phyloP scores from a whole-genome alignment of 176 grass and related monocot species.

The Eragrostis curvula region DNA sequence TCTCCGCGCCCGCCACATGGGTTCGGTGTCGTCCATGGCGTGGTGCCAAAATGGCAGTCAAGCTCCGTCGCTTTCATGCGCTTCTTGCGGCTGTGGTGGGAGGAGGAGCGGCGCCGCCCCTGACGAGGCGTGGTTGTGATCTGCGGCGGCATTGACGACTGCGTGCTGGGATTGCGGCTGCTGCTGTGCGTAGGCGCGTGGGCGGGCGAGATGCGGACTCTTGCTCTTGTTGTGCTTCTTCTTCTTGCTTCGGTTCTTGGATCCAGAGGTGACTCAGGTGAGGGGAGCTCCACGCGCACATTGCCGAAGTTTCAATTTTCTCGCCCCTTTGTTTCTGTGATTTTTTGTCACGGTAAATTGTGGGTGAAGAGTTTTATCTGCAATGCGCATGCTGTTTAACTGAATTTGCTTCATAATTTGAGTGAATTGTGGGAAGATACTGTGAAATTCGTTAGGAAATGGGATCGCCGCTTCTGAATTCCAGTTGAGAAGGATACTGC shows the following conservation, averaged over 20 bases:
- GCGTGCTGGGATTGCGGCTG: neutral
- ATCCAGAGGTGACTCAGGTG: constrained; percentile 85
- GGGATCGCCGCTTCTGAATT: constrained; percentile 28
- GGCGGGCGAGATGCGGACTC: constrained; percentile 41
- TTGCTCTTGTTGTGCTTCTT: constrained; percentile 41
- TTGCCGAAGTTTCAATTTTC: neutral
- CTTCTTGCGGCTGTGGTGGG: constrained; percentile 25
- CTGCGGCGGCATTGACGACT: constrained; percentile 10
- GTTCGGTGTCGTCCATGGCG: constrained; percentile 28
- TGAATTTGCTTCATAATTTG: constrained; percentile 27
- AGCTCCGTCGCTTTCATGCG: constrained; percentile 5
- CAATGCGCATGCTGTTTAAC: neutral
- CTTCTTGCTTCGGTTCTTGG: constrained; percentile 59
- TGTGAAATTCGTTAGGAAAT: constrained; percentile 1
- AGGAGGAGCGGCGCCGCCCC: constrained; percentile 8
- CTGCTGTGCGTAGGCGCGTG: neutral
- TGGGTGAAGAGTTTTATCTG: neutral
- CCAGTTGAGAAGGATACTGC: neutral
- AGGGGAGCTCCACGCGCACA: constrained; percentile 7
- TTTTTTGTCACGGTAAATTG: neutral
- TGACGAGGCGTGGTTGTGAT: constrained; percentile 33
- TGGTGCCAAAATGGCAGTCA: constrained; percentile 47
- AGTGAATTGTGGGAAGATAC: neutral
- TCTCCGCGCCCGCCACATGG: constrained; percentile 35
- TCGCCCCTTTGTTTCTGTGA: neutral